Percentiles rank a stretch among this genome's conserved stretches.
Conservation (phyloP, 352 stramenopile species). For the Phytophthora colocasiae region DNA sequence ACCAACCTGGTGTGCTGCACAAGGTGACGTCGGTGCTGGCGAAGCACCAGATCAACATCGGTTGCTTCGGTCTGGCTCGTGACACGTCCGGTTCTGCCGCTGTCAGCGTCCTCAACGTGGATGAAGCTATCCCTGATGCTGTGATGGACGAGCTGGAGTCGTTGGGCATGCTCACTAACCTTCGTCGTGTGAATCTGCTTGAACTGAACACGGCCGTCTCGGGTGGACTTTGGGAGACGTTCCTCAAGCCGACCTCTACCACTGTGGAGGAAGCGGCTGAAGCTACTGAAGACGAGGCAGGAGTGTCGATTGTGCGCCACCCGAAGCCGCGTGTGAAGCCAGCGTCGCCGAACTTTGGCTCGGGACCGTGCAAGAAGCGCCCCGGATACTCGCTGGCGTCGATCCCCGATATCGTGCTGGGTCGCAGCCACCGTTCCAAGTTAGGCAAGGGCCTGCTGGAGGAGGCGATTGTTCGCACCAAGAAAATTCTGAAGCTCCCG, state of each 20-base stretch:
- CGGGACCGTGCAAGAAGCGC: conserved; percentile 98
- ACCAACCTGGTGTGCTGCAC: conserved; percentile 94
- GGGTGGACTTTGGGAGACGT: conserved; percentile 66
- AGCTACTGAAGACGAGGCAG: conserved; percentile 27
- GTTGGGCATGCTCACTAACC: conserved; percentile 80
- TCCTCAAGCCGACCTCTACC: conserved; percentile 55
- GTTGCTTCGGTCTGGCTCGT: conserved; percentile 90
- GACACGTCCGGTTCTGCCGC: conserved; percentile 69
- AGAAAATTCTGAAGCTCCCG: conserved; percentile 94
- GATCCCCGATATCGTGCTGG: conserved; percentile 91
- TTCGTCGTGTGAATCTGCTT: conserved; percentile 86
- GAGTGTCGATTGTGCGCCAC: conserved; percentile 62
- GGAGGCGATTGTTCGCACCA: conserved; percentile 95
- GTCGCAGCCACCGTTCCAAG: conserved; percentile 97
- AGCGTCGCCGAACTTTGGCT: conserved; percentile 96
- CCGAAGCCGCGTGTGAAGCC: conserved; percentile 81
- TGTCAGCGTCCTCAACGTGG: conserved; percentile 90
- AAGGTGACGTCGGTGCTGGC: conserved; percentile 95
- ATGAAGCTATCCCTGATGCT: conserved; percentile 86
- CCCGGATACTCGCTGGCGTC: conserved; percentile 94
- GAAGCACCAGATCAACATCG: conserved; percentile 95
- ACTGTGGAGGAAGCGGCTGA: conserved; percentile 35
- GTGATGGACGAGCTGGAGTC: conserved; percentile 87
- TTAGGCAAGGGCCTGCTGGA: conserved; percentile 97
- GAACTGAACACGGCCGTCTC: conserved; percentile 66